Conservation (phyloP, 306 rosid species). For the Betula pendula region DNA sequence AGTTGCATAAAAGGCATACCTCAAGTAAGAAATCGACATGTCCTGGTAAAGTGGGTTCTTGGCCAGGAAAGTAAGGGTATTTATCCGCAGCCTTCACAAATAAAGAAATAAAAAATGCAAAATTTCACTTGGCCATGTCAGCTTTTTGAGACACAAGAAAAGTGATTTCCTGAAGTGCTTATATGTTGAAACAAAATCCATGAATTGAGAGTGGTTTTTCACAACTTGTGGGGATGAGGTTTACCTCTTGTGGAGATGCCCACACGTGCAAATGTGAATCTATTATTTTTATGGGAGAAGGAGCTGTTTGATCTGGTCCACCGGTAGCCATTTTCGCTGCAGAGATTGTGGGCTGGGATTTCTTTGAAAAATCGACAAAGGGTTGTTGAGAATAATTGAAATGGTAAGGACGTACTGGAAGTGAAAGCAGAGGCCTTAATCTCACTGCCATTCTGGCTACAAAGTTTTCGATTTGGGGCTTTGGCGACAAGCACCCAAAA, state of each 20-base stretch:
- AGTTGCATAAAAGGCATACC: conserved; percentile 37
- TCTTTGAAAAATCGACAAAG: conserved; percentile 9
- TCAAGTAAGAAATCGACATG: conserved; percentile 66
- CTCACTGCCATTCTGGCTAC: conserved; percentile 24
- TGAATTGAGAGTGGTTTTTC: neutral
- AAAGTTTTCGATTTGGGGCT: neutral
- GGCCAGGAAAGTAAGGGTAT: conserved; percentile 77
- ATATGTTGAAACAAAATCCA: neutral
- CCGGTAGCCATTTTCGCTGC: conserved; percentile 41
- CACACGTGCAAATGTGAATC: conserved; percentile 94
- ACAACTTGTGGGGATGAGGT: neutral
- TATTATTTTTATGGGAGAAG: conserved; percentile 36
- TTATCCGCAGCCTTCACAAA: conserved; percentile 56
- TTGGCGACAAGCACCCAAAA: neutral
- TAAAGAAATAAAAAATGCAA: neutral
- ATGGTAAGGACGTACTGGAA: neutral
- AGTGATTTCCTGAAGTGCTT: neutral
- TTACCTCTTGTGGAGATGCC: conserved; percentile 82
- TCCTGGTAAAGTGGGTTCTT: conserved; percentile 73
- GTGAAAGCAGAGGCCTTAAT: conserved; percentile 24
- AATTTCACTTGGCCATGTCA: neutral
- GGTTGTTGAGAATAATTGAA: neutral
- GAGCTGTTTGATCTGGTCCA: conserved; percentile 12
- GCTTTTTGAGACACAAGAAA: neutral
- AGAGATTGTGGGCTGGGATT: conserved; percentile 16